Evolutionary conservation across 352 stramenopile species (phyloP).

Genomic region (Phytopythium kandeliae): DNA sequence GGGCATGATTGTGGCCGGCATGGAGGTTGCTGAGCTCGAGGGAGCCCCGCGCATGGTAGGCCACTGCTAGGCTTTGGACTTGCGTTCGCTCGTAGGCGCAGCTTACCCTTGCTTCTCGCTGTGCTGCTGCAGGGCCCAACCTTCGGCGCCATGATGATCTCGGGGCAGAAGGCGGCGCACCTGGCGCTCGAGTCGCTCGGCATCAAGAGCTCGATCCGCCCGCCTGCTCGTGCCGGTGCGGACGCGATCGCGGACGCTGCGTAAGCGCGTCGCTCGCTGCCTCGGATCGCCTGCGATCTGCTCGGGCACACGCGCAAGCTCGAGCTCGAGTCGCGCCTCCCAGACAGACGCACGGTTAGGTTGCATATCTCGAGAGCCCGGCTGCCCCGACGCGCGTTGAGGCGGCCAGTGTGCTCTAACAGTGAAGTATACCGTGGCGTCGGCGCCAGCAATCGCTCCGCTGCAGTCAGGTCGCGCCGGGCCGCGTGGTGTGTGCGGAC

Average conservation of each 20-base stretch:
- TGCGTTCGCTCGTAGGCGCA: not conserved
- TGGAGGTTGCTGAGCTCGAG: slow-evolving; percentile 61
- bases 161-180: slow-evolving; percentile 55
- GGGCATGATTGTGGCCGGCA: slow-evolving; percentile 55
- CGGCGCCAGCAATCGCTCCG: not conserved
- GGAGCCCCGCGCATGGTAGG: slow-evolving; percentile 54
- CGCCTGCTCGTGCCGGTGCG: slow-evolving; percentile 15
- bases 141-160: slow-evolving; percentile 69
- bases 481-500: too few species aligned
- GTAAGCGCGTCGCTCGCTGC: slow-evolving; percentile 20
- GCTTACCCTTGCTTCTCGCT: too few species aligned
- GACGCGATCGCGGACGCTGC: slow-evolving; percentile 31
- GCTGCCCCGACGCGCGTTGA: not conserved
- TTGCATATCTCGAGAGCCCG: not conserved
- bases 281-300: not conserved
- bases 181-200: slow-evolving; percentile 51
- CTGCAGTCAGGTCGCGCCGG: too few species aligned
- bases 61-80: too few species aligned
- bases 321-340: not conserved
- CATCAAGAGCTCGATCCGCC: slow-evolving; percentile 49
- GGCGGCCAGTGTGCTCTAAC: not conserved
- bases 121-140: slow-evolving; percentile 27
- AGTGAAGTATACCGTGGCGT: slow-evolving; percentile 3
- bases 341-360: not conserved
- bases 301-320: not conserved